Evolutionary conservation across 495 filamentous ascomycete genomes (phyloP), one percentile per base, ranked within the genome.

Genomic region (Hypoxylon subgilvum): DNA sequence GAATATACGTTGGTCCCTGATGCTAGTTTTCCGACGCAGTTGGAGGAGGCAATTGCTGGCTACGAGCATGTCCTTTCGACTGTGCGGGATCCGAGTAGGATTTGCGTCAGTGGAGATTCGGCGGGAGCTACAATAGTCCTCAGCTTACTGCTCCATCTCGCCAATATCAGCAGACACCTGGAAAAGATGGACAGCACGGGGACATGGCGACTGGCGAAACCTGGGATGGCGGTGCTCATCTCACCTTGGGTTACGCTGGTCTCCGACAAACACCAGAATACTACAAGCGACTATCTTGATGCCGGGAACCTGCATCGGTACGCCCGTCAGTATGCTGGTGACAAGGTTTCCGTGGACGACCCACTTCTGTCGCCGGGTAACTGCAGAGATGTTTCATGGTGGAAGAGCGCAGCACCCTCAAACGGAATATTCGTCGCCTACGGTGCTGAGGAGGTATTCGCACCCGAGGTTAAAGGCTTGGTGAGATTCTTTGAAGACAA

Each of bases 1-100:
- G 88, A 92, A 45, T 92, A 92, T 65, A 87, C 85, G 6, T 78
- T 92, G 1, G 87, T 90, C n/a, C 89, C 89, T 8, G 86, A 89
- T 52, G 78, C 79, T 28, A 74, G 74, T 7, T 91, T 87, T 61
- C 89, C 89, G 4, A 81, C 74, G 6, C 89, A 91, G 66, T 63
- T 90, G 6, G 76, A 85, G 14, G 81, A 92, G 73, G 79, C 80
- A 1, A 68, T 86, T 22, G 70, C 76, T 22, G 88, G 84, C 8
- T 92, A 90, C 69, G 77, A 83, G 44, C 81, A 89, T 63, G 79
- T 87, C 4, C 71, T 88, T 9, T 79, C 78, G 16, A 73, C 79
- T 10, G 74, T 75, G 27, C 50, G 65, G 30, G 78, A 88, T 54
- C 71, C 84, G 0, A 76, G 74, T 1, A 78, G 74, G 25, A 79